Percentiles rank a stretch among this genome's conserved stretches.
phyloP scores from a whole-genome alignment of 768 basidiomycete species.

The Tulasnella calospora region DNA sequence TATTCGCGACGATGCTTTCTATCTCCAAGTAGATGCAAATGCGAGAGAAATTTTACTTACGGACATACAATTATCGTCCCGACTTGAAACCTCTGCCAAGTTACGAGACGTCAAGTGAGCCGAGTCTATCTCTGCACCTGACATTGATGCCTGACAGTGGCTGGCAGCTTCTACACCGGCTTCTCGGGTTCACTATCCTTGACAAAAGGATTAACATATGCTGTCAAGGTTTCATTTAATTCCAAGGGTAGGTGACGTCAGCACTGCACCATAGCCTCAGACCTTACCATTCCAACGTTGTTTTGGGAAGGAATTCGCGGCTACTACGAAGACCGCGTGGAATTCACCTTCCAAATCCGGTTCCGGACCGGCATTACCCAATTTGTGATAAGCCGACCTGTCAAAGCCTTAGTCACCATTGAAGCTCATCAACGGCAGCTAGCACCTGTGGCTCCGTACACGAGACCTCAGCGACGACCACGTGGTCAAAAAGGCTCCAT shows the following conservation, averaged over 20 bases:
- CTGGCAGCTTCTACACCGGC: neutral
- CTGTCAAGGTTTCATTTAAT: constrained; percentile 3
- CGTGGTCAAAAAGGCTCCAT: constrained; percentile 32
- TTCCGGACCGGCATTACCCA: no score
- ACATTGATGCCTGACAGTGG: no score
- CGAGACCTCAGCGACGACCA: neutral
- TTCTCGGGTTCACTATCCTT: neutral
- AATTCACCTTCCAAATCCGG: constrained; percentile 4
- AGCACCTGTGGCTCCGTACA: constrained; percentile 46
- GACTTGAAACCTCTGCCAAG: neutral
- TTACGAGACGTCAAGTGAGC: constrained; percentile 3
- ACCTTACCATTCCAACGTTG: no score
- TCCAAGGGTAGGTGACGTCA: neutral
- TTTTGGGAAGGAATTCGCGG: neutral
- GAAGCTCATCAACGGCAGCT: constrained; percentile 45
- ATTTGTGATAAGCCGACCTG: constrained; percentile 14
- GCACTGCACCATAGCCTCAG: no score
- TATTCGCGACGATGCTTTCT: neutral
- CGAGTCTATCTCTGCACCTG: no score
- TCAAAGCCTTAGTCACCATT: constrained; percentile 16
- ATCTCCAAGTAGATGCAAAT: neutral
- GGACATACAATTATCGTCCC: neutral
- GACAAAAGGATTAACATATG: neutral
- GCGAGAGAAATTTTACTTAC: neutral
- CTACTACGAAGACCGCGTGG: constrained; percentile 25